These are phyloP conservation scores for Cyclotella distinguenda DNA, from an alignment of 108 stramenopile genomes.

Conservation along the genomic window DNA sequence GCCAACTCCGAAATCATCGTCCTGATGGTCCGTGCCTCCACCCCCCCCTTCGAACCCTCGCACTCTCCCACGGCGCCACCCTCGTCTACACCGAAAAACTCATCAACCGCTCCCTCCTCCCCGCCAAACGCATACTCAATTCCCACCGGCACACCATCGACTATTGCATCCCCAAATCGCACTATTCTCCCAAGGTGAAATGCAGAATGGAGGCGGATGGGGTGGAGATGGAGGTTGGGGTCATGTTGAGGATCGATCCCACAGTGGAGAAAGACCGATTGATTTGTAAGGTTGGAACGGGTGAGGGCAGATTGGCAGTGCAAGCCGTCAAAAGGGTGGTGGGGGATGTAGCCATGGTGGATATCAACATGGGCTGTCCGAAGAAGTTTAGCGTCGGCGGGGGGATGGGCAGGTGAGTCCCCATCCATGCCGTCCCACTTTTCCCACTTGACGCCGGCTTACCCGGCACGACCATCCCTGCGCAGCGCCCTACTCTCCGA, in stretches of 20 bases:
- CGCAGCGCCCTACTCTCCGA: constrained; percentile 78
- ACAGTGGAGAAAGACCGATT: constrained; percentile 68
- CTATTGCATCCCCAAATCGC: constrained; percentile 62
- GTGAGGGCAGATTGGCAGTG: constrained; percentile 78
- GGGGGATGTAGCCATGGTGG: constrained; percentile 86
- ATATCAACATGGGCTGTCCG: constrained; percentile 99
- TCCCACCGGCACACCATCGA: constrained; percentile 78
- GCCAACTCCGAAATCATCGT: constrained; percentile 59
- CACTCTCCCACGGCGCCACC: constrained; percentile 89
- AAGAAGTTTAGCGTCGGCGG: constrained; percentile 91
- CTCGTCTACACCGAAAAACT: constrained; percentile 94
- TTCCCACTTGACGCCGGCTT: not conserved
- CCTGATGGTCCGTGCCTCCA: constrained; percentile 93
- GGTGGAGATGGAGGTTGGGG: constrained; percentile 34
- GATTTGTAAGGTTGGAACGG: constrained; percentile 94
- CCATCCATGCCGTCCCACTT: not conserved
- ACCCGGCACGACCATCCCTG: not conserved
- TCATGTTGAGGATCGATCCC: constrained; percentile 76
- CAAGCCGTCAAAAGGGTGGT: constrained; percentile 76
- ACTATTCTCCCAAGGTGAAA: constrained; percentile 55
- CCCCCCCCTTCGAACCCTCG: constrained; percentile 89
- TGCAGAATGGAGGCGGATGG: constrained; percentile 46
- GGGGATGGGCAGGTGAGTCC: constrained; percentile 83
- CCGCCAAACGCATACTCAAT: constrained; percentile 70
- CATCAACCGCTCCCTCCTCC: constrained; percentile 81